Conservation (phyloP, 1,139 yeast genomes). For the Candida glucosophila region DNA sequence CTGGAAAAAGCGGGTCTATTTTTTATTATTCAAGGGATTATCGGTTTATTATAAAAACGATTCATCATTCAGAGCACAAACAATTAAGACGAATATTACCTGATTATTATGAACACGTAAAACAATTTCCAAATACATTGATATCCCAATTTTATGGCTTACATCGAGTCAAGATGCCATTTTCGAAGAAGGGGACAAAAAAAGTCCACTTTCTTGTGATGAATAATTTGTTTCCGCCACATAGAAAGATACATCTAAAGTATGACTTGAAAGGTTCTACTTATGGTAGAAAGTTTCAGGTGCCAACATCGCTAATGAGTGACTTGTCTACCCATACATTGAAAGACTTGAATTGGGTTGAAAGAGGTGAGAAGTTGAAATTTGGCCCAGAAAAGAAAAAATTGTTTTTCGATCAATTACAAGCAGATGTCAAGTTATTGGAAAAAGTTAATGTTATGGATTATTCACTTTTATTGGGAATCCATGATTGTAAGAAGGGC, state of each 20-base stretch:
- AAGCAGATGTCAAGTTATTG: conserved; percentile 64
- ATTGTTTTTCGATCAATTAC: conserved; percentile 62
- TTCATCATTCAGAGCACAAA: conserved; percentile 87
- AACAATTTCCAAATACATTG: conserved; percentile 77
- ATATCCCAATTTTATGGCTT: conserved; percentile 92
- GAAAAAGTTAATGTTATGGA: conserved; percentile 86
- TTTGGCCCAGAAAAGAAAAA: conserved; percentile 66
- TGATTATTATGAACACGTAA: conserved; percentile 76
- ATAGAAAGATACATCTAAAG: conserved; percentile 75
- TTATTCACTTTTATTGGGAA: conserved; percentile 80
- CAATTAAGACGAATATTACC: conserved; percentile 68
- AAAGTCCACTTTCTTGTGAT: conserved; percentile 91
- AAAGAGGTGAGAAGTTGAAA: conserved; percentile 48
- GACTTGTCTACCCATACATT: conserved; percentile 37
- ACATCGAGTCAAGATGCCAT: conserved; percentile 86
- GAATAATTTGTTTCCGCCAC: conserved; percentile 96
- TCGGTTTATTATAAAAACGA: conserved; percentile 89
- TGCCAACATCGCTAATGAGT: conserved; percentile 19
- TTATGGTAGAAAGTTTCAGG: conserved; percentile 62
- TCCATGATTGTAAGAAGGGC: conserved; percentile 65
- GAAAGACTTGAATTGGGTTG: conserved; percentile 87
- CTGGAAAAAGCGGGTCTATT: conserved; percentile 95
- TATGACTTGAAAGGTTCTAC: conserved; percentile 93
- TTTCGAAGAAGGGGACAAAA: conserved; percentile 41
- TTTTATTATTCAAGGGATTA: conserved; percentile 93